These are phyloP conservation scores for Paramecium octaurelia DNA, from an alignment of 73 alveolate genomes.

Conservation along the genomic window DNA sequence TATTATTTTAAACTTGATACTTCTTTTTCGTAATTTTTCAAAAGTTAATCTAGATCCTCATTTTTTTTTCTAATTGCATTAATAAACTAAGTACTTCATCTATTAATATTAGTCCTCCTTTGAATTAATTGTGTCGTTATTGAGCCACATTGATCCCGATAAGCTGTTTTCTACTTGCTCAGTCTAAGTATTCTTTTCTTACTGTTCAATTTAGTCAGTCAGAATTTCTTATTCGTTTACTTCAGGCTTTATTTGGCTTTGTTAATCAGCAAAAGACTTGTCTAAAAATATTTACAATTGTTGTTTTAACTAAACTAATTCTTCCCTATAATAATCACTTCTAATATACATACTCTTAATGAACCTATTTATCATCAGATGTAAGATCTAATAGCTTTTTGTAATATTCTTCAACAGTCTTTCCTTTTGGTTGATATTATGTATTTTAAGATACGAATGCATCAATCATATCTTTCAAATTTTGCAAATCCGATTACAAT, in stretches of 20 bases:
- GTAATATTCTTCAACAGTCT: neutral
- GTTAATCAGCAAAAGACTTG: neutral
- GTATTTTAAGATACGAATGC: neutral
- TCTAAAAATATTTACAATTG: neutral
- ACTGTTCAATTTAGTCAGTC: neutral
- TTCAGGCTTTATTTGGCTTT: neutral
- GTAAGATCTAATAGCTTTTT: neutral
- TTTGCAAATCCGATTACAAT: neutral
- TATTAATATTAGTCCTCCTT: neutral
- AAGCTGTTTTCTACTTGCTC: neutral
- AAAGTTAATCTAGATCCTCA: neutral
- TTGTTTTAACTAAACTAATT: neutral
- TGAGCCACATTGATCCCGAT: neutral
- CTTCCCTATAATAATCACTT: neutral
- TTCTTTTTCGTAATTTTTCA: slow-evolving; percentile 1
- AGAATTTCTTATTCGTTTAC: neutral
- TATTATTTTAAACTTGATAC: neutral
- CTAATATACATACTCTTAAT: neutral
- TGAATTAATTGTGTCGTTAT: neutral
- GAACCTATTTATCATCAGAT: neutral
- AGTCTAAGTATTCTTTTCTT: neutral
- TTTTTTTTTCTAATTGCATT: neutral
- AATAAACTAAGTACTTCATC: neutral
- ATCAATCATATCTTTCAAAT: neutral
- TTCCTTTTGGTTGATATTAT: neutral